Base-by-base conservation (phyloP, 345 rosid genomes). In the Sonneratia alba region DNA sequence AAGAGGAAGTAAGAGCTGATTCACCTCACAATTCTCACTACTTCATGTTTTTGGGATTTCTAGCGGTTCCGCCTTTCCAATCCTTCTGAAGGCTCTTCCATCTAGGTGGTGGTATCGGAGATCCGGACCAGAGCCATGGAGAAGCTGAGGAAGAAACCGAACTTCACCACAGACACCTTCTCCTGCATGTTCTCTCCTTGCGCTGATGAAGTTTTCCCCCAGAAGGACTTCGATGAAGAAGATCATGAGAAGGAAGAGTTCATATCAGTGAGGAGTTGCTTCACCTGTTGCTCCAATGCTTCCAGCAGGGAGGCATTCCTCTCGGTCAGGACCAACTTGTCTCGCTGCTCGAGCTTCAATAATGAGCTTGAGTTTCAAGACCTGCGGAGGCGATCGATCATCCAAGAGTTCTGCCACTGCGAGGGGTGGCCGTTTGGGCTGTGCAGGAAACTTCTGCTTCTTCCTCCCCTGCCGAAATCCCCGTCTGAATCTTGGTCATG, bases 401-500 rank as follows among this genome's bases (percentile, higher is more conserved):
- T 94, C 62, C 78, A 81, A 77, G 89, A 91, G 76, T 71, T 94
- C 7, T 88, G 93, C 61, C 87, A 86, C 53, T 89, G 93, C 27
- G 86, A 90, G 73, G 98, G 99, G 37, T 90, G 97, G 99, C 99
- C 96, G 0, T 90, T 95, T 45, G 97, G 99, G 32, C 83, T 90
- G 0, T 89, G 94, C 85, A 81, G 93, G 85, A 95, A 85, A 79
- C 87, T 84, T 4, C 74, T 81, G 66, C 72, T 89, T 63, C 98
- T 92, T 77, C 99, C 98, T 15, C 97, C 98, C 3, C 80, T 95
- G 72, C 98, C 98, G 11, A 90, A 90, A 73, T 89, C 94, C 19
- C 99, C 99, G 9, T 80, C 97, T 2, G 93, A 92, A 72, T 87
- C 99, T 18, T 92, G 98, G 98, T 81, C 85, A 1, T 92, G 98